These are phyloP conservation scores for Nigrospora oryzae DNA, from an alignment of 2,329 filamentous ascomycete genomes.

Conservation along the genomic window DNA sequence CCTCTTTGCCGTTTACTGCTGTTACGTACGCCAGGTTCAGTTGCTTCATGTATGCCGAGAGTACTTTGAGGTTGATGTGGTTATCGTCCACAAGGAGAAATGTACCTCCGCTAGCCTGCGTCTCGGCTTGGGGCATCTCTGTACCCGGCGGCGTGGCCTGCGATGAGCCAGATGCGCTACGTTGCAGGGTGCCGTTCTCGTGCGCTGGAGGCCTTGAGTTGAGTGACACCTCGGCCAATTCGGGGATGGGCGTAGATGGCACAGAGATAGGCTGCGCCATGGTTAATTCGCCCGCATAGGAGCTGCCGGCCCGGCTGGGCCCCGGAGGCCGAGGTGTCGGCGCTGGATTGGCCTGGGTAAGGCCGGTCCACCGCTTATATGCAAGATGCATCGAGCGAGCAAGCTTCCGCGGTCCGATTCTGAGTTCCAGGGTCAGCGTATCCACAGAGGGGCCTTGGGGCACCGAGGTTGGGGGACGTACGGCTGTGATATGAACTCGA, in stretches of 20 bases:
- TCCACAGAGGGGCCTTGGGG: not conserved
- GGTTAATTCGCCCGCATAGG: too few species aligned
- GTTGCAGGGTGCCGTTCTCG: too few species aligned
- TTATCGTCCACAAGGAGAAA: constrained; percentile 31
- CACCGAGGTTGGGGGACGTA: not conserved
- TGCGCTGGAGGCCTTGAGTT: too few species aligned
- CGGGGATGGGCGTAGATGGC: too few species aligned
- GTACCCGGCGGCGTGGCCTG: too few species aligned
- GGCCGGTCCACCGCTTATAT: not conserved
- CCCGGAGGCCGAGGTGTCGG: too few species aligned
- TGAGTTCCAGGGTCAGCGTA: not conserved
- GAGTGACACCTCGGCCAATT: too few species aligned
- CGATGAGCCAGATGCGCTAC: too few species aligned
- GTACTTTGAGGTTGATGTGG: constrained; percentile 23
- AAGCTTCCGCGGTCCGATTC: not conserved
- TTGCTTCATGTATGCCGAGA: constrained; percentile 20
- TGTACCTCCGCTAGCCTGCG: not conserved
- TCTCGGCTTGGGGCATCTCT: too few species aligned
- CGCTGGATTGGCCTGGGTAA: too few species aligned
- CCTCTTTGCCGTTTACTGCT: constrained; percentile 27
- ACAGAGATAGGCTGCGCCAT: too few species aligned
- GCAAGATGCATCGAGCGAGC: not conserved
- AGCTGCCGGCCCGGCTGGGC: too few species aligned
- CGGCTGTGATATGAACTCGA: not conserved
- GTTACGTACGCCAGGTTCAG: constrained; percentile 19